phyloP scores from a whole-genome alignment of 805 yeast genomes.

The Yarrowia bubula region DNA sequence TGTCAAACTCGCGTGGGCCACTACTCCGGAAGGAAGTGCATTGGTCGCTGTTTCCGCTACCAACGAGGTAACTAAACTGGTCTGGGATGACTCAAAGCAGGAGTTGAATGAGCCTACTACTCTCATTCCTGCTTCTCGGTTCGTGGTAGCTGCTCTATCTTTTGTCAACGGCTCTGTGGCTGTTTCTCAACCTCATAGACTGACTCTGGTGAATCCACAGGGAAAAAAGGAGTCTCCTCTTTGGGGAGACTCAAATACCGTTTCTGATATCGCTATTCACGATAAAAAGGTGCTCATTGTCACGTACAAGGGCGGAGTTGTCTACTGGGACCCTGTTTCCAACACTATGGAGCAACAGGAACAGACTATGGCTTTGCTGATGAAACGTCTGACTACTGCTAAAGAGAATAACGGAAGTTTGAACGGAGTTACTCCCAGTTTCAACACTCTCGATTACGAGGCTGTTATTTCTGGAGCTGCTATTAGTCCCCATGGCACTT shows the following conservation, averaged over 20 bases:
- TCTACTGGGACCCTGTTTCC: background rate
- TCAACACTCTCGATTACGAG: slow-evolving; percentile 21
- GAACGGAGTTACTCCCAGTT: slow-evolving; percentile 13
- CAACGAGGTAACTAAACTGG: background rate
- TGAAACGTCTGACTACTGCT: slow-evolving; percentile 7
- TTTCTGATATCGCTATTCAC: background rate
- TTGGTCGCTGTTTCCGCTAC: background rate
- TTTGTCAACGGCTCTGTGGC: slow-evolving; percentile 3
- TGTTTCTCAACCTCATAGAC: slow-evolving; percentile 1
- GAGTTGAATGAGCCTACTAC: background rate
- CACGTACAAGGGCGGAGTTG: slow-evolving; percentile 12
- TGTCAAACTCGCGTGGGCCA: background rate
- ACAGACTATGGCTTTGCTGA: slow-evolving; percentile 8
- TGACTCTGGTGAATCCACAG: background rate
- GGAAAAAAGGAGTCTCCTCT: slow-evolving; percentile 1
- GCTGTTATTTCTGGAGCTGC: slow-evolving; percentile 2
- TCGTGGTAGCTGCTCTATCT: background rate
- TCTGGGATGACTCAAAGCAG: background rate
- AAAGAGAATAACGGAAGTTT: slow-evolving; percentile 12
- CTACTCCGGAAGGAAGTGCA: background rate
- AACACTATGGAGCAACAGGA: slow-evolving; percentile 15
- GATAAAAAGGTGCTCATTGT: background rate
- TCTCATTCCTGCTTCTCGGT: background rate
- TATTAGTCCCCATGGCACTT: background rate
- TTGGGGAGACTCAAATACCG: slow-evolving; percentile 4